These are phyloP conservation scores for Teratosphaeria zuluensis DNA, from an alignment of 2,329 filamentous ascomycete genomes.

Conservation along the genomic window DNA sequence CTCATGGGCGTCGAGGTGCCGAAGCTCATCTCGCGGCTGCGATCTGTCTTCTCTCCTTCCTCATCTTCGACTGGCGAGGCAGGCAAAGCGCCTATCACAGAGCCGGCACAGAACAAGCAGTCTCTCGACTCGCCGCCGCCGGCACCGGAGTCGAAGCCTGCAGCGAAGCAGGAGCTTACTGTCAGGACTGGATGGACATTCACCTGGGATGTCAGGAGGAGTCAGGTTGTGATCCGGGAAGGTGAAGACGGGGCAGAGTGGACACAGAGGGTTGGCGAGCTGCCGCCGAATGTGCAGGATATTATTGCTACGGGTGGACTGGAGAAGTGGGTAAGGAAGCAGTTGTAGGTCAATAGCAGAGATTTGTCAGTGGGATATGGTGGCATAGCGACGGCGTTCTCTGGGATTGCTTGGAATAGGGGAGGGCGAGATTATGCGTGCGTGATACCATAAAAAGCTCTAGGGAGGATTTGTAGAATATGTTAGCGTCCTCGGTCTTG, in stretches of 20 bases:
- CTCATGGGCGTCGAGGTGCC: slow-evolving; percentile 64
- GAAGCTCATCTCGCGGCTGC: slow-evolving; percentile 53
- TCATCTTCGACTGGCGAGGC: slow-evolving; percentile 6
- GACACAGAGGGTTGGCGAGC: slow-evolving; percentile 72
- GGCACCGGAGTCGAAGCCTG: slow-evolving; percentile 22
- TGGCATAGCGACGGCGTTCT: not conserved
- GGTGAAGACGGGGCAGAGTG: slow-evolving; percentile 57
- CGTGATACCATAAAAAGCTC: too few relatives aligned
- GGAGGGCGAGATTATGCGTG: too few relatives aligned
- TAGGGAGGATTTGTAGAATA: too few relatives aligned
- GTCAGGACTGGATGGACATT: slow-evolving; percentile 75
- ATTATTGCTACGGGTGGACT: slow-evolving; percentile 70
- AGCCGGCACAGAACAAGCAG: slow-evolving; percentile 43
- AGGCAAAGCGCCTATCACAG: slow-evolving; percentile 34
- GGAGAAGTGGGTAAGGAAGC: slow-evolving; percentile 71
- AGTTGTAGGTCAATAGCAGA: slow-evolving; percentile 40
- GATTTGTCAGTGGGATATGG: not conserved
- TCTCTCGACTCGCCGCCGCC: slow-evolving; percentile 43
- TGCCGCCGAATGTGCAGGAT: slow-evolving; percentile 75
- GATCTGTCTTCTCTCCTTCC: slow-evolving; percentile 44
- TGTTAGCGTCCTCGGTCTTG: too few relatives aligned
- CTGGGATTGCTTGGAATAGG: too few relatives aligned
- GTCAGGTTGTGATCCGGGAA: slow-evolving; percentile 62
- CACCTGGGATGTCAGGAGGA: slow-evolving; percentile 67
- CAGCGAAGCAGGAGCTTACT: slow-evolving; percentile 49